Evolutionary conservation across 2,329 filamentous ascomycete species (phyloP).

Genomic region (Pezicula neosporulosa): DNA sequence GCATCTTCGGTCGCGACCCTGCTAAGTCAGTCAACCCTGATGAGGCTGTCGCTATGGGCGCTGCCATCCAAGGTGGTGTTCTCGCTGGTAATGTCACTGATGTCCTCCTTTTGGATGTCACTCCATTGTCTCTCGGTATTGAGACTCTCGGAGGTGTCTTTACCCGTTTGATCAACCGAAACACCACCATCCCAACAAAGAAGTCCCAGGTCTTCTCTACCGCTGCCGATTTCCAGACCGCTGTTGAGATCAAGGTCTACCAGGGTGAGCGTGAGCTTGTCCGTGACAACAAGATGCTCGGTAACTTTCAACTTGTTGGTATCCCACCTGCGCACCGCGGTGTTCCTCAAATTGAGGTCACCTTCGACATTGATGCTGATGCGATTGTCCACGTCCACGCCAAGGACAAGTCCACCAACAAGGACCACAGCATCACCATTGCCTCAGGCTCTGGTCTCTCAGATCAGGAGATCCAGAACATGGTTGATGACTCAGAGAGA

Average conservation of each 20-base stretch:
- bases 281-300: constrained; percentile 96
- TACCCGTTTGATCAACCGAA: constrained; percentile 96
- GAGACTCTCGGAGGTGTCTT: constrained; percentile 98
- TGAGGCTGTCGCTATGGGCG: constrained; percentile 96
- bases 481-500: constrained; percentile 97
- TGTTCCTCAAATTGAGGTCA: constrained; percentile 95
- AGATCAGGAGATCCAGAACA: constrained; percentile 89
- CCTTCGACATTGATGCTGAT: constrained; percentile 97
- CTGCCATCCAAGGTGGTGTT: constrained; percentile 94
- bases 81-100: constrained; percentile 96
- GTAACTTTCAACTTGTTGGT: constrained; percentile 98
- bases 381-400: constrained; percentile 97
- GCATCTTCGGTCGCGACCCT: constrained; percentile 92
- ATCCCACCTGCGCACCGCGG: constrained; percentile 95
- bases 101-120: constrained; percentile 91
- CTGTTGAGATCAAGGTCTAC: constrained; percentile 99
- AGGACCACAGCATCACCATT: constrained; percentile 99
- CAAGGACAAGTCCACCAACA: constrained; percentile 99
- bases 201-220: constrained; percentile 99
- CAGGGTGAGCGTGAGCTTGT: constrained; percentile 99
- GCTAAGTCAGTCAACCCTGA: constrained; percentile 99
- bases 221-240: constrained; percentile 95
- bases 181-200: constrained; percentile 99
- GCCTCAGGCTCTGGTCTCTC: constrained; percentile 96
- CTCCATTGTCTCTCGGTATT: constrained; percentile 94